Base-by-base conservation (phyloP, 2,329 filamentous ascomycete genomes). In the Cladosporium sp. region DNA sequence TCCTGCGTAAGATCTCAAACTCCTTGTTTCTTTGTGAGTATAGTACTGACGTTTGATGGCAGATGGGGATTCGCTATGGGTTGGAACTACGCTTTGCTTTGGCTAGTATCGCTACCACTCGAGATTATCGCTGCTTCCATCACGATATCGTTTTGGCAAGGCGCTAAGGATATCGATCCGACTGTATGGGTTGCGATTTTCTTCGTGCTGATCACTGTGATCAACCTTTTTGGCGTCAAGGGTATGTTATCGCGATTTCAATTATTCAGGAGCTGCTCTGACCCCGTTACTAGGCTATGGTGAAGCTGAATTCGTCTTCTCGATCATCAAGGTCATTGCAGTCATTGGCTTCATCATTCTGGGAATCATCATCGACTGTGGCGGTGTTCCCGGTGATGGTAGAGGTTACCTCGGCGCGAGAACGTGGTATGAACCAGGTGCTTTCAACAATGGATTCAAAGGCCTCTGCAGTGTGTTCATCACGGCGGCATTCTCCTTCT, bases 191-290 rank as follows among this genome's bases (percentile, higher is more conserved):
- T 96, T 20, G 81, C 88, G 37, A 74, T 96, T 38, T 96, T 96
- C 68, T 80, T 93, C 52, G 54, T 83, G 13, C 61, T 85, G 49
- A 92, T 96, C 58, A 77, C 95, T 39, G 60, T 70, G 24, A 95
- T 96, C 71, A 96, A 96, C 65, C 69, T 95, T 56, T 93, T 92
- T 61, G 89, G 90, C 44, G 86, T 96, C 56, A 54, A 88, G 86
- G 44, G 44, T 43, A 64, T 88, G 86, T 20, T 96, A 4, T 27
- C 22, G 9, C 9, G 22, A 27, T 27, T 27, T 4, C 22, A 95
- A 59, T 73, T 90, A 51, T 93, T 95, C 64, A 86, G 88, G 27
- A 82, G 34, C 20, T 1, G 9, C 5, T 24, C 24, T 39, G 12
- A 40, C 22, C 39, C 17, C 12, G 7, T 13, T 12, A 15, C 11